phyloP scores from a whole-genome alignment of 805 yeast genomes.

The Pichia nanzhaoensis region DNA sequence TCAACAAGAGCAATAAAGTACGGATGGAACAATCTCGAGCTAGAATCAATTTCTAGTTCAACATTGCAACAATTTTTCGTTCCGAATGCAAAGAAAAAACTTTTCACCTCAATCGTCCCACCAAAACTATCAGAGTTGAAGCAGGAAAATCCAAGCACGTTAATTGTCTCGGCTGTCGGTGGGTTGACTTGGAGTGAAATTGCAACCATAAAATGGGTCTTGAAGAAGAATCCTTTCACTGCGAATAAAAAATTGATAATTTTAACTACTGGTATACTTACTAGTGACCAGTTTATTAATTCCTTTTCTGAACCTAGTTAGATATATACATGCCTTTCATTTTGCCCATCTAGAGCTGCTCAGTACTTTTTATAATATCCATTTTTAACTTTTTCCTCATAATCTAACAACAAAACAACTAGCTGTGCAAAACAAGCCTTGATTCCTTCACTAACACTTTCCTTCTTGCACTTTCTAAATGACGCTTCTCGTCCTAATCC shows the following conservation, averaged over 20 bases:
- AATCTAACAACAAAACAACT: constrained; percentile 24
- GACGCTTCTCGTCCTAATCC: constrained; percentile 30
- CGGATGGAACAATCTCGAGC: constrained; percentile 38
- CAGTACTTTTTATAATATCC: constrained; percentile 21
- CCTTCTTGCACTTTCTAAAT: constrained; percentile 38
- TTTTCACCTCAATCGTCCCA: constrained; percentile 24
- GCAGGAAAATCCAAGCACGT: constrained; percentile 17
- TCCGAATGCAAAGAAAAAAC: constrained; percentile 25
- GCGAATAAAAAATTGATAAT: constrained; percentile 34
- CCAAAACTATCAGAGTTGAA: constrained; percentile 17
- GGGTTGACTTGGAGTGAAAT: constrained; percentile 85
- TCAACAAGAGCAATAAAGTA: constrained; percentile 20
- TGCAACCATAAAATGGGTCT: constrained; percentile 60
- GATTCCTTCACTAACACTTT: constrained; percentile 41
- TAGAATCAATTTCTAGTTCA: constrained; percentile 38
- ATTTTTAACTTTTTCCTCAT: constrained; percentile 21
- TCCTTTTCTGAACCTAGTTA: constrained; percentile 9
- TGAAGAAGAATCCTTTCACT: constrained; percentile 33
- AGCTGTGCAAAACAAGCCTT: constrained; percentile 37
- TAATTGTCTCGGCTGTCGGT: constrained; percentile 60
- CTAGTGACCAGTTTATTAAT: constrained; percentile 30
- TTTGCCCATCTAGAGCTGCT: background rate
- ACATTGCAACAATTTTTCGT: constrained; percentile 24
- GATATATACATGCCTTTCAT: background rate
- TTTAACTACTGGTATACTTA: constrained; percentile 39